Conservation (phyloP, 2,329 filamentous ascomycete genomes). For the Trichoderma lentiforme region DNA sequence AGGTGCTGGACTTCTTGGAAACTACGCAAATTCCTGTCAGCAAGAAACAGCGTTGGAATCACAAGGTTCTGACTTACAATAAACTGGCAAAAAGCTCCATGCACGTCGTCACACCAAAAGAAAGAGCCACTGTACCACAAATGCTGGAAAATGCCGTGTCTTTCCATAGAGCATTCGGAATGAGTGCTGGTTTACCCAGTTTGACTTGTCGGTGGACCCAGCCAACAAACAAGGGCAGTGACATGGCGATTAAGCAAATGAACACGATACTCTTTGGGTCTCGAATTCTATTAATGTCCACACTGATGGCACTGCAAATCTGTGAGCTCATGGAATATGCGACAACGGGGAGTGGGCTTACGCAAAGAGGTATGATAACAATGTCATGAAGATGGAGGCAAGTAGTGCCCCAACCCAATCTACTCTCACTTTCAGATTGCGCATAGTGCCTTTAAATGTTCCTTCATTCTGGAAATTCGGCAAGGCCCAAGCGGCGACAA, state of each 20-base stretch:
- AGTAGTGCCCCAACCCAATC: background rate
- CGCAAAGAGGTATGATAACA: background rate
- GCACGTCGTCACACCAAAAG: background rate
- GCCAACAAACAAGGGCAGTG: background rate
- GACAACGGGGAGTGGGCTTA: background rate
- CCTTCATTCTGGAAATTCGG: background rate
- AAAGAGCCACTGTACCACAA: background rate
- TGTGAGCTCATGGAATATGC: background rate
- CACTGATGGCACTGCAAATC: background rate
- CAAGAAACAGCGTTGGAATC: no score
- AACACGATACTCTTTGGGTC: background rate
- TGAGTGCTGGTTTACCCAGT: background rate
- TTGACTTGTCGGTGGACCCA: background rate
- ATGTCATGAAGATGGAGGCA: background rate
- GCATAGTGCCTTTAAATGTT: background rate
- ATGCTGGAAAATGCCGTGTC: background rate
- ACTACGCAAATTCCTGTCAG: background rate
- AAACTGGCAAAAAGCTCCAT: background rate
- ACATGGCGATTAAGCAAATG: background rate
- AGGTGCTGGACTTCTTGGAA: background rate
- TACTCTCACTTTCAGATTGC: background rate
- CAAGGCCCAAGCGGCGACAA: background rate
- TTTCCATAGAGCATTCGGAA: background rate
- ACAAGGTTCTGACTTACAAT: background rate
- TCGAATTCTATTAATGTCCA: background rate